These are phyloP conservation scores for Stephania yunnanensis DNA, from an alignment of 164 flowering plant species.

Conservation along the genomic window DNA sequence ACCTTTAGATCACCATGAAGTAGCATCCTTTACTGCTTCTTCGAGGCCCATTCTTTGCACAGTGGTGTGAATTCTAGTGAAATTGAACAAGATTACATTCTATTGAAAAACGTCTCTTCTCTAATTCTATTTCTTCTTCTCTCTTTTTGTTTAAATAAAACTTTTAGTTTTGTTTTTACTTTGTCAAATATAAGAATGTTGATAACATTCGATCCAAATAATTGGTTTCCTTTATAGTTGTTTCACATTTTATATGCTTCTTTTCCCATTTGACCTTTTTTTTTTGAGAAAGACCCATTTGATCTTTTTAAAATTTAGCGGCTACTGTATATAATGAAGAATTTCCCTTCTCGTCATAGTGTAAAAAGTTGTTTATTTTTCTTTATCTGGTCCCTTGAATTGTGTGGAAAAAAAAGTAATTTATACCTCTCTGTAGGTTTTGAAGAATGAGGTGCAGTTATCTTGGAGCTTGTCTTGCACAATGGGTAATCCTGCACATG, in stretches of 20 bases:
- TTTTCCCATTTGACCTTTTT: background rate
- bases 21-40: too few relatives aligned
- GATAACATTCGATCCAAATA: background rate
- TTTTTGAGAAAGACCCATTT: background rate
- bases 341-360: background rate
- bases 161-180: background rate
- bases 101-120: too few relatives aligned
- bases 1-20: too few relatives aligned
- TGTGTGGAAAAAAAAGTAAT: background rate
- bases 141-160: too few relatives aligned
- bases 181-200: background rate
- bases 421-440: slow-evolving; percentile 39
- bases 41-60: too few relatives aligned
- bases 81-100: too few relatives aligned
- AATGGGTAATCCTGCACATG: slow-evolving; percentile 64
- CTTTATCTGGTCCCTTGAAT: background rate
- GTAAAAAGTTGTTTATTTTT: background rate
- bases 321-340: background rate
- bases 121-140: too few relatives aligned
- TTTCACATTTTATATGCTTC: background rate
- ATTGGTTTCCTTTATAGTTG: background rate
- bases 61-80: too few relatives aligned
- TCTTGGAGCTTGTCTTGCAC: slow-evolving; percentile 60
- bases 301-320: background rate
- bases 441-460: slow-evolving; percentile 55